A percentile compares a stretch with the other conserved stretches of the same genome.
Evolutionary conservation across 139 green algal genomes (phyloP).

Genomic region (Chara braunii): DNA sequence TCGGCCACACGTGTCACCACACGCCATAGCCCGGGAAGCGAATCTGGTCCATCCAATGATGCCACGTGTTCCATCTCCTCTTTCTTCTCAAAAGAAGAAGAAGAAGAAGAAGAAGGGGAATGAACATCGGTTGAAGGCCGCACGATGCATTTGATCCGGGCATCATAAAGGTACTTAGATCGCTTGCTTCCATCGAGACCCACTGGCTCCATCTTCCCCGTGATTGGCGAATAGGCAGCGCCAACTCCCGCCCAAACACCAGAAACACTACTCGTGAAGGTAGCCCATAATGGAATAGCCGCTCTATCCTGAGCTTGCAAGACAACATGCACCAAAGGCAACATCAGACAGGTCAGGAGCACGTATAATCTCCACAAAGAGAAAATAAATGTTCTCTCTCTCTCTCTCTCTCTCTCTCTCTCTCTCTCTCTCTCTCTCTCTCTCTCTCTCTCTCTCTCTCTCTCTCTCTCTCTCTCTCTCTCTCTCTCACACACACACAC

Average conservation of each 20-base stretch:
- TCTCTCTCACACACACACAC: no score
- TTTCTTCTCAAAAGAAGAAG: no score
- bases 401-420: no score
- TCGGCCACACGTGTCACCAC: background rate
- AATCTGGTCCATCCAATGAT: background rate
- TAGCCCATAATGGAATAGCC: slow-evolving; percentile 9
- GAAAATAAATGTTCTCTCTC: no score
- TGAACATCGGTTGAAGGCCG: background rate
- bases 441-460: no score
- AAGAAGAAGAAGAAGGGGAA: no score
- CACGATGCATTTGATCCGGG: slow-evolving; percentile 3
- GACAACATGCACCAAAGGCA: no score
- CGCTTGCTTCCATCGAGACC: background rate
- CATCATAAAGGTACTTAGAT: slow-evolving; percentile 28
- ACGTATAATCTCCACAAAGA: no score
- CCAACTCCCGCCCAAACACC: slow-evolving; percentile 14
- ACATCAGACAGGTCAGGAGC: no score
- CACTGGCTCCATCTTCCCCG: slow-evolving; percentile 15
- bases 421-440: no score
- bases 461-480: no score
- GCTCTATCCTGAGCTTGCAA: slow-evolving; percentile 20
- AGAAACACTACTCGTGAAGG: slow-evolving; percentile 10
- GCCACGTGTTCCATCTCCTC: no score
- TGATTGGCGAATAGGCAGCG: slow-evolving; percentile 19
- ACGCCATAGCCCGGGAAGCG: background rate